These are phyloP conservation scores for Penicillium occitanis DNA, from an alignment of 2,329 filamentous ascomycete species.

Conservation along the genomic window DNA sequence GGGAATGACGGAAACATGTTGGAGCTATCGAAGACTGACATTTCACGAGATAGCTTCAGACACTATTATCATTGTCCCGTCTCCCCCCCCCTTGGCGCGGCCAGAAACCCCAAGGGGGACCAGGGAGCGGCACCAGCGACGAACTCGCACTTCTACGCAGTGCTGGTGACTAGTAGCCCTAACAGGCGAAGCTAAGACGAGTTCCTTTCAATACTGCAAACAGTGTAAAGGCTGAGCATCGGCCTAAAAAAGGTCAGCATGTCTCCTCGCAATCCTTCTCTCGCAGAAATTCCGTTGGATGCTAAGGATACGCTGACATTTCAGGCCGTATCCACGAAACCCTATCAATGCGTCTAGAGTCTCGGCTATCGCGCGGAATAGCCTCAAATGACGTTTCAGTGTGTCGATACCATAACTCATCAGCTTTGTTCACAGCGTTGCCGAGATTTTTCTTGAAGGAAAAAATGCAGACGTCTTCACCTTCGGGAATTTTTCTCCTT, in stretches of 20 bases:
- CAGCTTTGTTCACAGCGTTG: not conserved
- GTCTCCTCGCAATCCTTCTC: not conserved
- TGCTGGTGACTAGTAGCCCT: not conserved
- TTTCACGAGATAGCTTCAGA: not conserved
- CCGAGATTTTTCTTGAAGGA: not conserved
- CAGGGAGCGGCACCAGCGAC: not conserved
- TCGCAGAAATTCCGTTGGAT: not conserved
- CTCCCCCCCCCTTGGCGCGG: not conserved
- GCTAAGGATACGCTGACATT: not conserved
- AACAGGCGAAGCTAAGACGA: not conserved
- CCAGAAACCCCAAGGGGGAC: not conserved
- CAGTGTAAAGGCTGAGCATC: not conserved
- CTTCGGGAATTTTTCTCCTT: not conserved
- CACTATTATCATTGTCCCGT: not conserved
- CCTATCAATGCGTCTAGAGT: not conserved
- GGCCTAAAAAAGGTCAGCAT: not conserved
- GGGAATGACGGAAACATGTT: not conserved
- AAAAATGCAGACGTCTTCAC: not conserved
- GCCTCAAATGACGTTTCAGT: not conserved
- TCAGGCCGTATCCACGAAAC: not conserved
- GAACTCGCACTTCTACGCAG: not conserved
- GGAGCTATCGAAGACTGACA: not conserved
- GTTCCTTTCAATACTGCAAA: not conserved
- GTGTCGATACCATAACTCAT: not conserved
- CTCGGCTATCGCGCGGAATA: not conserved